These are phyloP conservation scores for Saccharomyces jurei DNA, from an alignment of 805 yeast genomes.

Conservation along the genomic window DNA sequence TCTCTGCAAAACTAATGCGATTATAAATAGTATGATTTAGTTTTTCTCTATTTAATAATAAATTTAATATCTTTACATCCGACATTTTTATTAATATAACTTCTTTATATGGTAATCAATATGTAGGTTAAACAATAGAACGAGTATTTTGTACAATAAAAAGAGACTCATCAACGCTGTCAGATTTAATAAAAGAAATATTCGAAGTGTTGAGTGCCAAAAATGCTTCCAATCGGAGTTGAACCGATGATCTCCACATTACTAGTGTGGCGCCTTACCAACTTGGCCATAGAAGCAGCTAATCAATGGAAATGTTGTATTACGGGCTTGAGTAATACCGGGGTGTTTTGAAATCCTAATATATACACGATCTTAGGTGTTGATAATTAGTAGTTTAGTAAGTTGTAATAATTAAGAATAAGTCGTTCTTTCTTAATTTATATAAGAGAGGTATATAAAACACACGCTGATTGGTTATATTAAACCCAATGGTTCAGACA, in stretches of 20 bases:
- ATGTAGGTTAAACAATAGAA: neutral
- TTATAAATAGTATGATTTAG: neutral
- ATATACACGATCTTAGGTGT: too few relatives aligned
- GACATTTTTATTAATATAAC: neutral
- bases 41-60: neutral
- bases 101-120: neutral
- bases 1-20: neutral
- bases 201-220: too few relatives aligned
- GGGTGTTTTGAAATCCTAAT: too few relatives aligned
- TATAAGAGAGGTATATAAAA: too few relatives aligned
- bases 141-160: neutral
- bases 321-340: too few relatives aligned
- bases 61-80: neutral
- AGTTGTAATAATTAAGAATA: too few relatives aligned
- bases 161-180: slow-evolving; percentile 2
- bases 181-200: too few relatives aligned
- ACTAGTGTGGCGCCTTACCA: slow-evolving; percentile 88
- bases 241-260: slow-evolving; percentile 82
- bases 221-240: slow-evolving; percentile 61
- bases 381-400: too few relatives aligned
- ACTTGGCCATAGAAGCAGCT: slow-evolving; percentile 50
- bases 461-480: too few relatives aligned
- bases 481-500: too few relatives aligned
- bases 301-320: too few relatives aligned
- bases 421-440: too few relatives aligned